Conservation (phyloP, 257 asterid genomes). For the Handroanthus guayacan region DNA sequence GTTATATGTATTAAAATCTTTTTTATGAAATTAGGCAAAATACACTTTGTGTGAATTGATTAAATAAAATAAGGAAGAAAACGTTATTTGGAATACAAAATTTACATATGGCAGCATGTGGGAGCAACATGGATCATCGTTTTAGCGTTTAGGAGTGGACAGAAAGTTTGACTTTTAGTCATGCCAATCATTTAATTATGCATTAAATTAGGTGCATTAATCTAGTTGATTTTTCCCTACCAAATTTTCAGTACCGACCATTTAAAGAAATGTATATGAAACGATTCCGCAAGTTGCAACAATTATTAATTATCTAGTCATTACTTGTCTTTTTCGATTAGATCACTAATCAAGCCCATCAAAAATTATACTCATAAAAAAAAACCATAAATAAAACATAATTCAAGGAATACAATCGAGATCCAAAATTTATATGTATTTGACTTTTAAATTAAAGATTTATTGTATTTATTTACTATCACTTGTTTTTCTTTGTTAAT, state of each 20-base stretch:
- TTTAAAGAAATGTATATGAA: background rate
- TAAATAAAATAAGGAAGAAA: too few species aligned
- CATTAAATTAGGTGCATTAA: background rate
- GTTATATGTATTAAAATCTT: too few species aligned
- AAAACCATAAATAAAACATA: too few species aligned
- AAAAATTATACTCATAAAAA: background rate
- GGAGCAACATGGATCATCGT: background rate
- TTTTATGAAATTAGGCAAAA: too few species aligned
- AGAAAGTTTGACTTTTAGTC: slow-evolving; percentile 4
- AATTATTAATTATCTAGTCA: background rate
- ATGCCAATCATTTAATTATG: background rate
- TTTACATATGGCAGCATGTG: slow-evolving; percentile 10
- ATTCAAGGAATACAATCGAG: background rate
- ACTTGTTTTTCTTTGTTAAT: too few species aligned
- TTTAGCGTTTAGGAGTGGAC: background rate
- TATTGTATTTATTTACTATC: too few species aligned
- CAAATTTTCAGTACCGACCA: background rate
- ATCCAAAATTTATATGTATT: too few species aligned
- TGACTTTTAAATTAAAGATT: too few species aligned
- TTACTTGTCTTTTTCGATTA: background rate
- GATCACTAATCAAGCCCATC: background rate
- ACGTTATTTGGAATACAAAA: too few species aligned
- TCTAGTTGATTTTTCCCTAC: background rate
- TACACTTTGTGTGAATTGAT: too few species aligned
- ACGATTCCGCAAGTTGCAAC: background rate